Evolutionary conservation across 2,329 filamentous ascomycete genomes (phyloP).

Genomic region (Pseudogymnoascus sp.): DNA sequence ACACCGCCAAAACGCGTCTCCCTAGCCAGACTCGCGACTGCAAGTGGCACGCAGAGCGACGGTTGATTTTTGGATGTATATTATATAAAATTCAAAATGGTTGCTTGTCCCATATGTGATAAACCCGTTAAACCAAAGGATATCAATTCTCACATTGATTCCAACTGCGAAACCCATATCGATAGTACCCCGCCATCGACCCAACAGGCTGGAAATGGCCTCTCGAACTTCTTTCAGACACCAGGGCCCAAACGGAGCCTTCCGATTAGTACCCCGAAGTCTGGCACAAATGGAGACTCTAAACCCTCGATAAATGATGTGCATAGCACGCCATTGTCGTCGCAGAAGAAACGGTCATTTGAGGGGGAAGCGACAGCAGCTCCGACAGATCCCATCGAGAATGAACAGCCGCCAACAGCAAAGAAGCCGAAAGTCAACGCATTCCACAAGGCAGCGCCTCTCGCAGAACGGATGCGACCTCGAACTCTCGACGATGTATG

Average conservation of each 20-base stretch:
- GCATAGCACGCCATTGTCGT: constrained; percentile 18
- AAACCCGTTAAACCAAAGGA: constrained; percentile 61
- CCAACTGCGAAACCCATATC: constrained; percentile 62
- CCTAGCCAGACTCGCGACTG: background rate
- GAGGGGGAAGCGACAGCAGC: constrained; percentile 18
- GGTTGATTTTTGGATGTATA: background rate
- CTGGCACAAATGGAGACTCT: constrained; percentile 29
- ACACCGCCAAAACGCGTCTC: constrained; percentile 3
- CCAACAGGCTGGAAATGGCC: constrained; percentile 31
- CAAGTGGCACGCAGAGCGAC: background rate
- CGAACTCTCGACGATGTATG: constrained; percentile 74
- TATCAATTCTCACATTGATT: constrained; percentile 91
- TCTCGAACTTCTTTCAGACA: constrained; percentile 54
- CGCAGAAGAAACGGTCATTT: constrained; percentile 26
- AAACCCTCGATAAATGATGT: constrained; percentile 26
- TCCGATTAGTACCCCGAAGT: constrained; percentile 23
- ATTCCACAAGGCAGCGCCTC: constrained; percentile 63
- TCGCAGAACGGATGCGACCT: constrained; percentile 92
- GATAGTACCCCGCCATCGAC: constrained; percentile 37
- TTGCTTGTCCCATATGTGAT: constrained; percentile 76
- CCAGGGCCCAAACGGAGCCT: constrained; percentile 47
- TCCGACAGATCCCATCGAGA: background rate
- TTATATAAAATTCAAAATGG: constrained; percentile 28
- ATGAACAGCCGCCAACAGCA: constrained; percentile 22
- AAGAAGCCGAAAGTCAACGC: constrained; percentile 62